Evolutionary conservation across 495 filamentous ascomycete species (phyloP).

Genomic region (Penicillium canariense): DNA sequence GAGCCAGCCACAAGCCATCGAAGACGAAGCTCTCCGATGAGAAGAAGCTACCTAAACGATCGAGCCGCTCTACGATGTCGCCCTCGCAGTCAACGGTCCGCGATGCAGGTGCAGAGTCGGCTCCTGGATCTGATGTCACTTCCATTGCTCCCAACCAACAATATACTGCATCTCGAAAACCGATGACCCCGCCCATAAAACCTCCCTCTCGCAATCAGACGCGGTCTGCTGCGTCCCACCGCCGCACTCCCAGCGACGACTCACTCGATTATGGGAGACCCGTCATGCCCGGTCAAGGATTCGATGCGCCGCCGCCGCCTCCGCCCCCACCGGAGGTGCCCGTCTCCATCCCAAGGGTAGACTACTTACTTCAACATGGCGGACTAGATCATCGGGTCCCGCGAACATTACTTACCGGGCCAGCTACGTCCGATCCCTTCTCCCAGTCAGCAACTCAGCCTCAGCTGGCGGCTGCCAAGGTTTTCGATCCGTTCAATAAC

Average conservation of each 20-base stretch:
- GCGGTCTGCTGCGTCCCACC: conserved; percentile 38
- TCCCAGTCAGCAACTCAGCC: conserved; percentile 30
- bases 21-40: conserved; percentile 36
- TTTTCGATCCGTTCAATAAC: conserved; percentile 77
- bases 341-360: conserved; percentile 73
- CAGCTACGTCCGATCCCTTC: conserved; percentile 41
- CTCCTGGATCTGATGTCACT: conserved; percentile 62
- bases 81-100: conserved; percentile 38
- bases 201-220: conserved; percentile 42
- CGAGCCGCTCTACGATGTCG: conserved; percentile 34
- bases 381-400: conserved; percentile 67
- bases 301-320: conserved; percentile 66
- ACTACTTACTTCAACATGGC: conserved; percentile 86
- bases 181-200: conserved; percentile 37
- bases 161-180: conserved; percentile 41
- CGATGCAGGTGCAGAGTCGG: conserved; percentile 42
- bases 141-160: conserved; percentile 61
- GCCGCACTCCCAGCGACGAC: conserved; percentile 36
- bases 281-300: conserved; percentile 35
- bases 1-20: conserved; percentile 35
- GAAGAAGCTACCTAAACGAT: conserved; percentile 32
- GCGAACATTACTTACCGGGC: conserved; percentile 59
- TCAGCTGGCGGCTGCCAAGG: conserved; percentile 50
- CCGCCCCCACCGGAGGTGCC: conserved; percentile 72
- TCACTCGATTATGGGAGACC: conserved; percentile 41